Conservation (phyloP, 2,329 filamentous ascomycete genomes). For the Aspergillus felis region DNA sequence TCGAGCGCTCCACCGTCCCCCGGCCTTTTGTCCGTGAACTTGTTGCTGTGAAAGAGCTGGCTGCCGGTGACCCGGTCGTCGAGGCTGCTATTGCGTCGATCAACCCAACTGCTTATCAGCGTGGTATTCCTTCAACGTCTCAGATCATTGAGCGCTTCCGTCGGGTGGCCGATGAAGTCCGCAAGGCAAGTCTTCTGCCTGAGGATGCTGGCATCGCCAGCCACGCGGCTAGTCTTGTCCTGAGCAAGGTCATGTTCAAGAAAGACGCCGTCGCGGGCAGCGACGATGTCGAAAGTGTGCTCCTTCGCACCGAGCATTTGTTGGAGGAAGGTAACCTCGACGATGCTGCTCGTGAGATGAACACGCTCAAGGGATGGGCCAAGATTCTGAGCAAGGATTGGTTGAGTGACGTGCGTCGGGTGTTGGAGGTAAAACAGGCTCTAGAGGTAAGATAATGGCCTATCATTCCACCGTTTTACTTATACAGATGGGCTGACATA, state of each 20-base stretch:
- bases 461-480: background rate
- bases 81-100: slow-evolving; percentile 95
- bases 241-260: slow-evolving; percentile 95
- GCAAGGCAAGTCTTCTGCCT: slow-evolving; percentile 88
- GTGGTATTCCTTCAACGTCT: slow-evolving; percentile 75
- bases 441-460: slow-evolving; percentile 68
- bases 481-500: slow-evolving; percentile 12
- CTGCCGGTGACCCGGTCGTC: slow-evolving; percentile 77
- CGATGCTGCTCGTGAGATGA: slow-evolving; percentile 90
- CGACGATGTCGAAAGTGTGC: slow-evolving; percentile 87
- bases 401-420: slow-evolving; percentile 84
- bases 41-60: slow-evolving; percentile 89
- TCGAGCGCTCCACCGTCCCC: slow-evolving; percentile 70
- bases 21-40: slow-evolving; percentile 88
- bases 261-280: slow-evolving; percentile 82
- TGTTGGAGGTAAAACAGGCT: slow-evolving; percentile 92
- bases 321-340: slow-evolving; percentile 93
- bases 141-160: slow-evolving; percentile 95
- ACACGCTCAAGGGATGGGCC: slow-evolving; percentile 86
- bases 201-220: slow-evolving; percentile 92
- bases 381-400: slow-evolving; percentile 93
- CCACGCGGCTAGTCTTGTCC: slow-evolving; percentile 81
- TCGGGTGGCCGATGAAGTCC: slow-evolving; percentile 83
- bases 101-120: slow-evolving; percentile 89
- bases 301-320: slow-evolving; percentile 82